Conservation (phyloP, 176 grass and related monocot species). For the Oryza glumipatula region DNA sequence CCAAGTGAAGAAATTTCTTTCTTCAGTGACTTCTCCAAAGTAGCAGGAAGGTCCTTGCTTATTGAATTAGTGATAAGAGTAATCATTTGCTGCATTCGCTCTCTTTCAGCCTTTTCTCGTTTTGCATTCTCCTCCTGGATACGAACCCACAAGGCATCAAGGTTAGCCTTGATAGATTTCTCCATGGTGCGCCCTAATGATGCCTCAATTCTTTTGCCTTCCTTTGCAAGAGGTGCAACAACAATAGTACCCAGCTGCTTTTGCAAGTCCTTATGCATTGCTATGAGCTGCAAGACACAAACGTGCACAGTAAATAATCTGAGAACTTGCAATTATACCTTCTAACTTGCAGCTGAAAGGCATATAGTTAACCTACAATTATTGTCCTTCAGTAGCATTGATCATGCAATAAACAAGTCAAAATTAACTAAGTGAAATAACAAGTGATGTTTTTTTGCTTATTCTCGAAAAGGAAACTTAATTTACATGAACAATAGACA, state of each 20-base stretch:
- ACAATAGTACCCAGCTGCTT: conserved; percentile 76
- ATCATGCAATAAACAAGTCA: neutral
- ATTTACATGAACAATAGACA: conserved; percentile 11
- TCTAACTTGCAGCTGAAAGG: conserved; percentile 10
- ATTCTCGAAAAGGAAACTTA: neutral
- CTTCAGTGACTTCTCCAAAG: conserved; percentile 77
- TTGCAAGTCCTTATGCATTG: conserved; percentile 84
- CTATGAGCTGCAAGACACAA: conserved; percentile 65
- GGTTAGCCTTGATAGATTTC: conserved; percentile 78
- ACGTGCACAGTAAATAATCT: conserved; percentile 25
- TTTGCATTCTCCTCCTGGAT: conserved; percentile 78
- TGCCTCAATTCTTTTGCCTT: conserved; percentile 86
- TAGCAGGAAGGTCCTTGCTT: conserved; percentile 78
- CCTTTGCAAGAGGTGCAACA: conserved; percentile 66
- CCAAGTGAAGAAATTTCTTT: conserved; percentile 87
- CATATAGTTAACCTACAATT: conserved; percentile 10
- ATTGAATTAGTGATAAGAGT: conserved; percentile 72
- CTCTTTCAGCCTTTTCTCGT: conserved; percentile 80
- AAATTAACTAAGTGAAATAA: conserved; percentile 10
- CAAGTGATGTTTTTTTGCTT: neutral
- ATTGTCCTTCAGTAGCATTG: neutral
- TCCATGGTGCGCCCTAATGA: conserved; percentile 80
- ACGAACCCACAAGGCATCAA: conserved; percentile 81
- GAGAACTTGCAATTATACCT: conserved; percentile 1
- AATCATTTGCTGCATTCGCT: conserved; percentile 71